Evolutionary conservation across 148 eudicot species (phyloP), one percentile per base, ranked within the genome.

Genomic region (Cornus florida): DNA sequence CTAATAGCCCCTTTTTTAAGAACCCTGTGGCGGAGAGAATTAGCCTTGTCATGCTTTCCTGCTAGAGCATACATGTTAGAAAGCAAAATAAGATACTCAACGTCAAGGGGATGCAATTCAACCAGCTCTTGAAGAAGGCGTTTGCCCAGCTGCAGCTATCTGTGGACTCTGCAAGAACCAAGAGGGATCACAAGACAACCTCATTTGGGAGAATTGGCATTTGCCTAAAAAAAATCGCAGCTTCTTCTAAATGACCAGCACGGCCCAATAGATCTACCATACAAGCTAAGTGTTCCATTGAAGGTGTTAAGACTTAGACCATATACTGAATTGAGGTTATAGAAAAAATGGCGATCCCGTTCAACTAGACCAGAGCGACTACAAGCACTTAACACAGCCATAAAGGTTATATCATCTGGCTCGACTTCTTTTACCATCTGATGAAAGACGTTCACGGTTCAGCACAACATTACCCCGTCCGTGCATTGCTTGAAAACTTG

Each of bases 341-440:
- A 50, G 72, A 84, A 84, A 69, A 73, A 48, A 39, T 57, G 56
- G 6, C 74, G 70, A 38, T 87, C 89, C 33, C 82, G 78, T 31
- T 86, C 83, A 28, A 82, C 85, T 66, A 86, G 74, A 35, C 89
- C 89, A 0, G 87, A 79, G 28, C 82, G 89, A 46, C 89, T 84
- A 69, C 89, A 86, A 66, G 89, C 84, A 69, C 72, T 81, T 33
- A 86, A 67, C 67, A 86, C 59, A 19, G 81, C 79, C 17, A 85
- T 84, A 75, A 87, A 79, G 3, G 89, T 87, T 32, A 87, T 24
- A 62, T 35, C 78, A 66, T 87, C 84, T 16, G 89, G 89, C 33
- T 72, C 79, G 13, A 75, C 83, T 69, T 84, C 89, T 57, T 74
- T 41, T 16, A 82, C 24, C 89, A 87, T 87, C 72, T 69, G 48